Conservation (phyloP, 768 basidiomycete species). For the Mycena latifolia region DNA sequence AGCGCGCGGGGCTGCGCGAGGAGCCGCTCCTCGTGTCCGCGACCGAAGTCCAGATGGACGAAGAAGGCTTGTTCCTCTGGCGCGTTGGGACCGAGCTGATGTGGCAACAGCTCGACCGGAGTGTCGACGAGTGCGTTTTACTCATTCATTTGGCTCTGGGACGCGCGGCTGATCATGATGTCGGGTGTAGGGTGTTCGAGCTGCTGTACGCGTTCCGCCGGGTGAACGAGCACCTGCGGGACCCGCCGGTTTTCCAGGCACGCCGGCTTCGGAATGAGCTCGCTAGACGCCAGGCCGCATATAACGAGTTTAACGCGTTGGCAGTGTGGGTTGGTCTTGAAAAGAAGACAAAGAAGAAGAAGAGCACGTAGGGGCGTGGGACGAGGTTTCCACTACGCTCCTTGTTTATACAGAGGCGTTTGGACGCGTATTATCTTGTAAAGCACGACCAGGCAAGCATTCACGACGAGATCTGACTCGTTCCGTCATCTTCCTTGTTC, state of each 20-base stretch:
- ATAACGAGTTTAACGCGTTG: conserved; percentile 16
- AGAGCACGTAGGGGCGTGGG: too few relatives aligned
- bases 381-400: too few relatives aligned
- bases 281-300: neutral
- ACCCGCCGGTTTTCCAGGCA: neutral
- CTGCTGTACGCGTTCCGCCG: conserved; percentile 11
- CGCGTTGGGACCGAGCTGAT: conserved; percentile 16
- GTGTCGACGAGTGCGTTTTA: conserved; percentile 24
- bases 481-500: too few relatives aligned
- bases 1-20: neutral
- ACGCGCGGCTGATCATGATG: neutral
- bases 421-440: too few relatives aligned
- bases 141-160: neutral
- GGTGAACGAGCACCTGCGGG: conserved; percentile 6
- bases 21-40: neutral
- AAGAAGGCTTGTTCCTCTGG: conserved; percentile 21
- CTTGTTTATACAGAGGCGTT: too few relatives aligned
- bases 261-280: neutral
- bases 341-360: too few relatives aligned
- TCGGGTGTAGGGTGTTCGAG: conserved; percentile 24
- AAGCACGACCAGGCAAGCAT: too few relatives aligned
- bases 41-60: neutral
- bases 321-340: neutral
- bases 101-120: conserved; percentile 19
- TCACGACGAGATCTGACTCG: too few relatives aligned